A percentile compares a stretch with the other conserved stretches of the same genome.
These are phyloP conservation scores for Eucalyptus marginata DNA, from an alignment of 345 rosid species.

Conservation along the genomic window DNA sequence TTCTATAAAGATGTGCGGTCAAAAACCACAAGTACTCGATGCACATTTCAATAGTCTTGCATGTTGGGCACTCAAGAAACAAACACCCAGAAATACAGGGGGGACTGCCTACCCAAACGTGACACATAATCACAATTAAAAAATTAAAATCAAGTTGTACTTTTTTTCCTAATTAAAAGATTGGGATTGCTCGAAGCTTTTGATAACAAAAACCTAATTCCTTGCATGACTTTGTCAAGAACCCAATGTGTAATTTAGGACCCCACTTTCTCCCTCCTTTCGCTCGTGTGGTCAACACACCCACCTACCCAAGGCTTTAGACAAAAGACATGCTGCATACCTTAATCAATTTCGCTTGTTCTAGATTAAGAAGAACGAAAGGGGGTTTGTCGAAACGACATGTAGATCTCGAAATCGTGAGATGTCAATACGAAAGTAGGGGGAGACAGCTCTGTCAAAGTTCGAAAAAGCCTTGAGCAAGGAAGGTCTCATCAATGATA, in stretches of 20 bases:
- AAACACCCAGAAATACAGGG: conserved; percentile 25
- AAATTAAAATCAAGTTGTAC: neutral
- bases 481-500: neutral
- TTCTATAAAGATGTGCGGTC: neutral
- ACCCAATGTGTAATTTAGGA: neutral
- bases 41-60: neutral
- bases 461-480: neutral
- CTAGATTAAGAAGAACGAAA: neutral
- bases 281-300: neutral
- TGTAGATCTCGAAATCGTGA: neutral
- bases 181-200: neutral
- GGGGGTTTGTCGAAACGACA: neutral
- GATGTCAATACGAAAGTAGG: neutral
- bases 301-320: neutral
- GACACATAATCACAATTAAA: neutral
- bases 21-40: neutral
- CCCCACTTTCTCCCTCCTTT: neutral
- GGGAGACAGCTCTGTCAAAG: neutral
- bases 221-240: neutral
- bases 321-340: neutral
- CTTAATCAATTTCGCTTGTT: neutral
- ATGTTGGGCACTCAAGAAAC: conserved; percentile 26
- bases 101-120: conserved; percentile 12
- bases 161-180: neutral
- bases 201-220: neutral